These are phyloP conservation scores for Medicago lupulina DNA, from an alignment of 306 rosid genomes.

Conservation along the genomic window DNA sequence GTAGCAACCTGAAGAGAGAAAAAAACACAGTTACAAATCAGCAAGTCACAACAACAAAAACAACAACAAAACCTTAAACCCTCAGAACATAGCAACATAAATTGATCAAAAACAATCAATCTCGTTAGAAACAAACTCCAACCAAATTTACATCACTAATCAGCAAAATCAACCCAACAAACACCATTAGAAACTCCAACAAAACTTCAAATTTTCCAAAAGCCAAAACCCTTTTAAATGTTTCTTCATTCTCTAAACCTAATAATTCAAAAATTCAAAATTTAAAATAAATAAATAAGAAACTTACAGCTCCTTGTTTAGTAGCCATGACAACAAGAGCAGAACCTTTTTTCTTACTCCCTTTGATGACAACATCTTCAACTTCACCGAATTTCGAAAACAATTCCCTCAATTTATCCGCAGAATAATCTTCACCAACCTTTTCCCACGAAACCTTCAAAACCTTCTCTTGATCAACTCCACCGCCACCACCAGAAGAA, in stretches of 20 bases:
- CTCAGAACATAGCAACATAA: too few relatives aligned
- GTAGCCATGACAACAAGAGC: constrained; percentile 86
- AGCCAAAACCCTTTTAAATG: neutral
- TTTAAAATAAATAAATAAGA: neutral
- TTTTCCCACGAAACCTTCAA: constrained; percentile 95
- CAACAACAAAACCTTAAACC: too few relatives aligned
- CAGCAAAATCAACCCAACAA: neutral
- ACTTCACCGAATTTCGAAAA: constrained; percentile 80
- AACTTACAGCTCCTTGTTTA: constrained; percentile 87
- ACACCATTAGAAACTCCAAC: neutral
- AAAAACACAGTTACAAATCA: constrained; percentile 27
- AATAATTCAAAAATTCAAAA: neutral
- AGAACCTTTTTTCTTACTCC: constrained; percentile 78
- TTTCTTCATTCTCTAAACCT: neutral
- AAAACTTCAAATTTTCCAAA: neutral
- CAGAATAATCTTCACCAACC: constrained; percentile 77
- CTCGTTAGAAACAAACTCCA: too few relatives aligned
- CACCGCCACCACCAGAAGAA: constrained; percentile 24
- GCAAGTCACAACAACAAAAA: neutral
- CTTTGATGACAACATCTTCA: constrained; percentile 88
- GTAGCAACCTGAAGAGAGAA: constrained; percentile 63
- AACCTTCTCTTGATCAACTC: constrained; percentile 68
- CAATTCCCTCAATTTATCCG: constrained; percentile 69
- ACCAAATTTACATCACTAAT: neutral
- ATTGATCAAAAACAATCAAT: too few relatives aligned